phyloP scores from a whole-genome alignment of 2,329 filamentous ascomycete species.

The Byssothecium circinans region DNA sequence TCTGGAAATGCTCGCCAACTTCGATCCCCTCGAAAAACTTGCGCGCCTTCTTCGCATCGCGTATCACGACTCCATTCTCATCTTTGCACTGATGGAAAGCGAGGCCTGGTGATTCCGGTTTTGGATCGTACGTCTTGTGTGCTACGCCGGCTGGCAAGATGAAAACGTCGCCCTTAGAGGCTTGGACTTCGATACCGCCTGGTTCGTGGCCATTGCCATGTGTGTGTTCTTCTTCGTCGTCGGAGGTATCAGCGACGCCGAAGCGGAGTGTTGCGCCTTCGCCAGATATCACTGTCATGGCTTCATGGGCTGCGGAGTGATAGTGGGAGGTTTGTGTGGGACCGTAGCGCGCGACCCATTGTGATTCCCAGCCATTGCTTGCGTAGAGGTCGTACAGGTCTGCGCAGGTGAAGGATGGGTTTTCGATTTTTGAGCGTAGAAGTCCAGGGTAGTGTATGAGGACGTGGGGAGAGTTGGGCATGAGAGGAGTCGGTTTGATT shows the following conservation, averaged over 20 bases:
- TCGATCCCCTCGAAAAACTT: slow-evolving; percentile 41
- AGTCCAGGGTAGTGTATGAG: slow-evolving; percentile 57
- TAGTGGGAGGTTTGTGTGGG: slow-evolving; percentile 59
- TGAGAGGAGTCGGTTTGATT: slow-evolving; percentile 26
- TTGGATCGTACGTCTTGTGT: slow-evolving; percentile 56
- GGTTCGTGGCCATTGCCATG: slow-evolving; percentile 47
- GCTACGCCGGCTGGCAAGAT: slow-evolving; percentile 59
- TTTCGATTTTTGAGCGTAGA: slow-evolving; percentile 27
- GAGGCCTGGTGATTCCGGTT: slow-evolving; percentile 41
- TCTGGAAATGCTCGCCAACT: slow-evolving; percentile 52
- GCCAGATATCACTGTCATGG: slow-evolving; percentile 60
- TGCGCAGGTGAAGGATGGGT: slow-evolving; percentile 25
- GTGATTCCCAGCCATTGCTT: slow-evolving; percentile 55
- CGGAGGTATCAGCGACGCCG: slow-evolving; percentile 54
- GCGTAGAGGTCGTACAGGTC: slow-evolving; percentile 51
- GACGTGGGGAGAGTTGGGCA: slow-evolving; percentile 50
- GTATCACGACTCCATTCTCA: slow-evolving; percentile 9
- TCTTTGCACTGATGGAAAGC: slow-evolving; percentile 51
- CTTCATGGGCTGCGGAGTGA: slow-evolving; percentile 60
- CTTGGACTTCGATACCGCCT: slow-evolving; percentile 54
- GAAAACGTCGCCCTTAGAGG: slow-evolving; percentile 59
- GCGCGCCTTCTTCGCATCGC: slow-evolving; percentile 36
- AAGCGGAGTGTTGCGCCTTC: slow-evolving; percentile 56
- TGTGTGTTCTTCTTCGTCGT: slow-evolving; percentile 46
- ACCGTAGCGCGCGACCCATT: slow-evolving; percentile 62